Conservation (phyloP, 805 yeast species). For the Osmozyma mogii region DNA sequence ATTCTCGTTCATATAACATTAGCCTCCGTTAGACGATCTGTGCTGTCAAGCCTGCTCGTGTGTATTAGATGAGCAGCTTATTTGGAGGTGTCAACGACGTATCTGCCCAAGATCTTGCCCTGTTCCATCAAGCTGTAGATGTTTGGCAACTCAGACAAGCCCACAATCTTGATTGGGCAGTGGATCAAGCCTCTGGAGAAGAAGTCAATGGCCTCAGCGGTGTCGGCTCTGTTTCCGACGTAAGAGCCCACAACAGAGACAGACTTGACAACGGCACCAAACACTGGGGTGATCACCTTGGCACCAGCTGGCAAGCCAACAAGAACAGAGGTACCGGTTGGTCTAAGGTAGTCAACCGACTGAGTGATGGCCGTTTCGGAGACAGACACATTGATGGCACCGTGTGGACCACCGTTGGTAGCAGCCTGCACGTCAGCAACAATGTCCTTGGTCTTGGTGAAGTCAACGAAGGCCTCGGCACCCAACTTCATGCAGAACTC, state of each 20-base stretch:
- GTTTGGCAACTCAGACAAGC: not conserved
- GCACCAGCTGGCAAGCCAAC: not conserved
- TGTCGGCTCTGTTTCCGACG: not conserved
- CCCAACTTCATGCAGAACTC: slow-evolving; percentile 46
- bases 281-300: not conserved
- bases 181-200: not conserved
- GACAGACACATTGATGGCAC: slow-evolving; percentile 41
- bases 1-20: too few species aligned
- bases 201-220: not conserved
- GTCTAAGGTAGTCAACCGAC: slow-evolving; percentile 20
- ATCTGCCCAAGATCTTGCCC: not conserved
- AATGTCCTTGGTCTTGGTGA: slow-evolving; percentile 44
- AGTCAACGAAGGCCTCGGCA: slow-evolving; percentile 59
- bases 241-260: not conserved
- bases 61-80: too few species aligned
- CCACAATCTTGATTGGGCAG: not conserved
- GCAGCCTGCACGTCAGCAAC: slow-evolving; percentile 36
- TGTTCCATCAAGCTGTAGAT: not conserved
- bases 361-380: slow-evolving; percentile 44
- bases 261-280: not conserved
- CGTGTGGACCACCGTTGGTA: slow-evolving; percentile 57
- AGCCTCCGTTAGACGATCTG: too few species aligned
- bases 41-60: too few species aligned
- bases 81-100: not conserved
- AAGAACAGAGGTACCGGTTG: not conserved